These are phyloP conservation scores for Lepidium sativum DNA, from an alignment of 345 rosid genomes.

Conservation along the genomic window DNA sequence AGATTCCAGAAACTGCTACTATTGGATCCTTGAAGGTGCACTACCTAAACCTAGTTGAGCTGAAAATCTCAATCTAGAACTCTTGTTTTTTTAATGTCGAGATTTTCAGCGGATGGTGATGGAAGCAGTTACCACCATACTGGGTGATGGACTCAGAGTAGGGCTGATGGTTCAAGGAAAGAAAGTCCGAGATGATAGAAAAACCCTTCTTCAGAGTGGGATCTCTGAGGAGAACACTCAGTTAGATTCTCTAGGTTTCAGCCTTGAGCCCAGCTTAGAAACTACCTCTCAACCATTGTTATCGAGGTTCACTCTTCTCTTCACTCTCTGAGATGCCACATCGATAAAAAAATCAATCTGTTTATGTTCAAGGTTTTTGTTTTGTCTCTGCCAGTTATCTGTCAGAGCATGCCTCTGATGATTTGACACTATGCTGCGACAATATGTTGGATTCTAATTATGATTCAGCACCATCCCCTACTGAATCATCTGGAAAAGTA, in stretches of 20 bases:
- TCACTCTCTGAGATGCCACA: neutral
- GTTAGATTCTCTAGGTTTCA: conserved; percentile 65
- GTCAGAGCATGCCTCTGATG: conserved; percentile 2
- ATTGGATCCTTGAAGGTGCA: conserved; percentile 83
- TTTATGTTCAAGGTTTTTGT: neutral
- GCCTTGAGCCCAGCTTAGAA: conserved; percentile 69
- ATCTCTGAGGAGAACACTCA: conserved; percentile 53
- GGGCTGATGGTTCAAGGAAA: conserved; percentile 80
- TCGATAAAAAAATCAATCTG: neutral
- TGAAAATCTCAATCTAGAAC: neutral
- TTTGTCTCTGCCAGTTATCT: conserved; percentile 7
- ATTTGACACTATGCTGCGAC: conserved; percentile 17
- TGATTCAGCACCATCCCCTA: conserved; percentile 56
- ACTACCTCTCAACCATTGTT: conserved; percentile 32
- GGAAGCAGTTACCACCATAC: conserved; percentile 79
- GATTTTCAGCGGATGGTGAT: conserved; percentile 61
- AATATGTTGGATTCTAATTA: conserved; percentile 52
- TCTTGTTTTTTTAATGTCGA: neutral
- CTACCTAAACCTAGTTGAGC: neutral
- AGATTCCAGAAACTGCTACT: conserved; percentile 85
- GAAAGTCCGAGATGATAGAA: conserved; percentile 79
- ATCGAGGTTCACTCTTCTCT: conserved; percentile 46
- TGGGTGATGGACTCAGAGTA: conserved; percentile 66
- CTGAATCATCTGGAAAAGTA: neutral
- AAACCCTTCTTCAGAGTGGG: conserved; percentile 77